Evolutionary conservation across 345 rosid species (phyloP), one percentile per base, ranked within the genome.

Genomic region (Citrus australasica): DNA sequence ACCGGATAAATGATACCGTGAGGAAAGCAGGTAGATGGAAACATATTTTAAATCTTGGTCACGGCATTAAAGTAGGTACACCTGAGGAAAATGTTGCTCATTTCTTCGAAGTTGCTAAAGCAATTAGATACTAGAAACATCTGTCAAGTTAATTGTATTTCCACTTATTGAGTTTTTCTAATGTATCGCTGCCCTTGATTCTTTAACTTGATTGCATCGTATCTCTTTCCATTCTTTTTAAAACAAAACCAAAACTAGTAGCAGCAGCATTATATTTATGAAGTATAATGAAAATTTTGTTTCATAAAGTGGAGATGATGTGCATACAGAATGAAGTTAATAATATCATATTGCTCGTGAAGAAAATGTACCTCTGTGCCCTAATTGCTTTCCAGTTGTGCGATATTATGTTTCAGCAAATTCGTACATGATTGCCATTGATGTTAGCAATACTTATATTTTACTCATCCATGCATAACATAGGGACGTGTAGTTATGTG

Each of bases 61-160:
- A 96, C 80, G 98, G 98, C 74, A 96, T 94, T 79, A 87, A 87
- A 78, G 97, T 90, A 33, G 99, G 99, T 71, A 94, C 98, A 11
- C 99, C 95, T 1, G 99, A 97, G 81, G 98, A 92, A 80, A 94
- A 93, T 55, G 98, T 92, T 80, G 97, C 98, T 80, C 98, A 94
- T 81, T 94, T 94, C 88, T 94, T 93, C 69, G 91, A 94, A 80
- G 92, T 93, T 81, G 95, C 98, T 8, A 89, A 92, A 84, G 90
- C 87, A 53, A 82, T 94, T 78, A 92, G 93, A 80, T 94, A 97
- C 86, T 90, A 79, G 79, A 42, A 79, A 11, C 69, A 4, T 24
- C 53, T 17, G 30, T 6, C 16, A 65, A 22, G 35, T 73, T 71
- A 16, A 24, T 72, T 71, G 25, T 69, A 67, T 32, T 65, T 56